Evolutionary conservation across 306 rosid genomes (phyloP).

Genomic region (Quercus robur): DNA sequence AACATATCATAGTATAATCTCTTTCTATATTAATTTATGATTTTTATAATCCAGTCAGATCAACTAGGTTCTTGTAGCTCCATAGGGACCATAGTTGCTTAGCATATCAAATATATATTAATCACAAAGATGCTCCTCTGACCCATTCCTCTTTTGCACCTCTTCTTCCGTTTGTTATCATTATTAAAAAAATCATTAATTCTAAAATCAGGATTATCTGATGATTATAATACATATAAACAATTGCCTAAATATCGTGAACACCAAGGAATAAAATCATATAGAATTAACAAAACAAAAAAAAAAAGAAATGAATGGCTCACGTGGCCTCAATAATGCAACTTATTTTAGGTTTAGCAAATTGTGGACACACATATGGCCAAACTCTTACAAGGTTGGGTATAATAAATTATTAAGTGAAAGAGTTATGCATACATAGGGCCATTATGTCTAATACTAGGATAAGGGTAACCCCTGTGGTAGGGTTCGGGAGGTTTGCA

Average conservation of each 20-base stretch:
- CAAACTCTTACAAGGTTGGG: neutral
- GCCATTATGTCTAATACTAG: neutral
- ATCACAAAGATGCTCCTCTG: neutral
- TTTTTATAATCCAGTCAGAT: too few species aligned
- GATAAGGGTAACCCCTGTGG: neutral
- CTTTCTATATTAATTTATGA: too few species aligned
- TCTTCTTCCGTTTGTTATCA: neutral
- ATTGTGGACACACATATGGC: neutral
- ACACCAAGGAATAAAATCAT: too few species aligned
- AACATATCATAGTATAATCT: too few species aligned
- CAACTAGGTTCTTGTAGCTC: too few species aligned
- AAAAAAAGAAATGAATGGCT: neutral
- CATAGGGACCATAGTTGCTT: too few species aligned
- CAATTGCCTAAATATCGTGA: too few species aligned
- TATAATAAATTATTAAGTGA: neutral
- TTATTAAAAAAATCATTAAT: neutral
- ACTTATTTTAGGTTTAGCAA: neutral
- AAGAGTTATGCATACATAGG: neutral
- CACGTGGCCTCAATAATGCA: neutral
- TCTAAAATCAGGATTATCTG: too few species aligned
- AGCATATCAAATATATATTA: too few species aligned
- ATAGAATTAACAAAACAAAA: neutral
- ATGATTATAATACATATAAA: too few species aligned
- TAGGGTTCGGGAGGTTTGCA: slow-evolving; percentile 5
- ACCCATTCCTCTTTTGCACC: neutral